These are phyloP conservation scores for Rhodotorula mucilaginosa DNA, from an alignment of 1,284 basidiomycete genomes.

Conservation along the genomic window DNA sequence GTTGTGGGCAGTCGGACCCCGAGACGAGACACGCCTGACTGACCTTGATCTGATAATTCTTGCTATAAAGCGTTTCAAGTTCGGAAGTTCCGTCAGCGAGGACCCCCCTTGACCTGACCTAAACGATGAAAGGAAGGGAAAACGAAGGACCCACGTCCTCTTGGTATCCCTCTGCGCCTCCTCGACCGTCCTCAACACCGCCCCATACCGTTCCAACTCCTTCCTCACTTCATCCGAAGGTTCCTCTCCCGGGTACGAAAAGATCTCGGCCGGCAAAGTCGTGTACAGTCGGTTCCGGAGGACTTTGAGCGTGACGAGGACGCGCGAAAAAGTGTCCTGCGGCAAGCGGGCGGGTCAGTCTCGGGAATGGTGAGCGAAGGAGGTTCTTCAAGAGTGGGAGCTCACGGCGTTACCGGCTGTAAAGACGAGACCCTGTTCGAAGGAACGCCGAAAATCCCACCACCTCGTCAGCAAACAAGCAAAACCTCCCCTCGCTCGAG, in stretches of 20 bases:
- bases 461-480: not conserved
- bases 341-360: not conserved
- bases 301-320: conserved; percentile 50
- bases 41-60: conserved; percentile 49
- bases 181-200: conserved; percentile 48
- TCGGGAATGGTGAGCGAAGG: not conserved
- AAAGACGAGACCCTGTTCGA: conserved; percentile 51
- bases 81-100: not conserved
- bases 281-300: conserved; percentile 47
- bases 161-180: conserved; percentile 26
- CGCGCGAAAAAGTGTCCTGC: conserved; percentile 53
- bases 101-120: too few relatives aligned
- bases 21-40: not conserved
- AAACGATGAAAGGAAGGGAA: not conserved
- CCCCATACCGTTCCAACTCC: conserved; percentile 49
- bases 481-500: too few relatives aligned
- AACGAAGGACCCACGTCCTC: conserved; percentile 14
- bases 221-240: conserved; percentile 47
- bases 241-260: conserved; percentile 52
- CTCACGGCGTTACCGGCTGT: conserved; percentile 52
- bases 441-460: too few relatives aligned
- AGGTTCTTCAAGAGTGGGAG: not conserved
- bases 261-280: conserved; percentile 51
- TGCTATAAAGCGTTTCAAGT: not conserved
- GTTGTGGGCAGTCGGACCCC: too few relatives aligned